These are phyloP conservation scores for Metarhizium anisopliae DNA, from an alignment of 2,329 filamentous ascomycete species.

Conservation along the genomic window DNA sequence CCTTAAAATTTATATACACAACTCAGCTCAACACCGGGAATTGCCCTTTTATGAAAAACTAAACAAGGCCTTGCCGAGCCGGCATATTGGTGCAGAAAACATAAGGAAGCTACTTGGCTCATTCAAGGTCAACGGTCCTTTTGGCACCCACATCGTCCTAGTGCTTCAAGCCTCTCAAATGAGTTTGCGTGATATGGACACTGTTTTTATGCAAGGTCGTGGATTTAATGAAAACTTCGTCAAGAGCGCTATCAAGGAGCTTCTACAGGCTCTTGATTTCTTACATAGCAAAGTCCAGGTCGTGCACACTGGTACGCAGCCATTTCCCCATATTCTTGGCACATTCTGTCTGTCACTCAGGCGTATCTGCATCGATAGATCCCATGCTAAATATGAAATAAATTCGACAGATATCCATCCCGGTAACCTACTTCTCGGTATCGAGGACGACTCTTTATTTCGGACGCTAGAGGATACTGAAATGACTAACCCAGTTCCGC, in stretches of 20 bases:
- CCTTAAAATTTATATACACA: constrained; percentile 22
- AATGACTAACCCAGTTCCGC: constrained; percentile 12
- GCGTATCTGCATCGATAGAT: no score
- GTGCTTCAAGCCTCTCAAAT: constrained; percentile 19
- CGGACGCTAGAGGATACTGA: constrained; percentile 14
- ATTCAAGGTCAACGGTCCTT: constrained; percentile 6
- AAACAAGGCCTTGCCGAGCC: constrained; percentile 2
- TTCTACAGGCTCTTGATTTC: constrained; percentile 25
- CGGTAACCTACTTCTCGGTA: constrained; percentile 15
- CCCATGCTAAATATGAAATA: not conserved
- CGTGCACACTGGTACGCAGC: constrained; percentile 22
- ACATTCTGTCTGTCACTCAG: no score
- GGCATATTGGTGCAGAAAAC: not conserved
- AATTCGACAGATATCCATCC: constrained; percentile 15
- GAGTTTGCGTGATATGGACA: constrained; percentile 22
- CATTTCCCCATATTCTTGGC: not conserved
- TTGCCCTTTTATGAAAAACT: constrained; percentile 13
- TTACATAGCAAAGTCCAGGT: constrained; percentile 22
- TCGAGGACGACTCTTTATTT: constrained; percentile 14
- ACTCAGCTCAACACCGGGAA: constrained; percentile 14
- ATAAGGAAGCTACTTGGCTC: not conserved
- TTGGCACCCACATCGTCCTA: constrained; percentile 13
- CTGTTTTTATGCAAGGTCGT: constrained; percentile 14
- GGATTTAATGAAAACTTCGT: constrained; percentile 20
- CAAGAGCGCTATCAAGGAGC: constrained; percentile 18